Evolutionary conservation across 2,329 filamentous ascomycete genomes (phyloP).

Genomic region (Beauveria rudraprayagi): DNA sequence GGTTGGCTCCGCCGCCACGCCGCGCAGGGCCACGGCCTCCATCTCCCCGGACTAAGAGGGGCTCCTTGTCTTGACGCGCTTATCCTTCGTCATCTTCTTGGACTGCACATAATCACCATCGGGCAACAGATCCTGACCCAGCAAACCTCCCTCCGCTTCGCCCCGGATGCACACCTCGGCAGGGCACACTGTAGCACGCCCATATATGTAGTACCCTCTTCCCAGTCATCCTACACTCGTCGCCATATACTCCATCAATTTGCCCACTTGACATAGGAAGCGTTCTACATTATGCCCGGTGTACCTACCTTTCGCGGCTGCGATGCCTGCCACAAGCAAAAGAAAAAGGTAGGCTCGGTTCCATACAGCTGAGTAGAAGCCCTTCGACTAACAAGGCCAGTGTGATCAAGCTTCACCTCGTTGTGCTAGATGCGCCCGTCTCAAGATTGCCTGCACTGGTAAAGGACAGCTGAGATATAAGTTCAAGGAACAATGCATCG

Average conservation of each 20-base stretch:
- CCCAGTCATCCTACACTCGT: background rate
- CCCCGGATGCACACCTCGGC: background rate
- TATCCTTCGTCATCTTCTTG: background rate
- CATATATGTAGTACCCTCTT: background rate
- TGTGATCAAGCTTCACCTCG: conserved; percentile 37
- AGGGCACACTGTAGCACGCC: background rate
- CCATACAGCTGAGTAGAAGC: background rate
- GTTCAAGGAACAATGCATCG: conserved; percentile 32
- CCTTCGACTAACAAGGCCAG: conserved; percentile 20
- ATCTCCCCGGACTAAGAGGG: conserved; percentile 11
- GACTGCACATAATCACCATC: background rate
- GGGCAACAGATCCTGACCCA: background rate
- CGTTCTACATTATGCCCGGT: conserved; percentile 34
- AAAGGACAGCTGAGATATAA: conserved; percentile 40
- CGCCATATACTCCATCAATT: background rate
- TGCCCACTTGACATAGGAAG: background rate
- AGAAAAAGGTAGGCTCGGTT: conserved; percentile 39
- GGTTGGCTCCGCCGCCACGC: conserved; percentile 14
- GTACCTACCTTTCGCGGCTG: conserved; percentile 43
- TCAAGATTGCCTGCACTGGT: conserved; percentile 36
- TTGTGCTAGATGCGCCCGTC: conserved; percentile 38
- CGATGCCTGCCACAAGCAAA: conserved; percentile 42
- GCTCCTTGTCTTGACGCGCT: background rate
- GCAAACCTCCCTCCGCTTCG: background rate
- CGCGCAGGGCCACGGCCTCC: background rate